These are phyloP conservation scores for baker's yeast (Saccharomyces cerevisiae) DNA, from an alignment of 805 yeast genomes.

Conservation along the genomic window DNA sequence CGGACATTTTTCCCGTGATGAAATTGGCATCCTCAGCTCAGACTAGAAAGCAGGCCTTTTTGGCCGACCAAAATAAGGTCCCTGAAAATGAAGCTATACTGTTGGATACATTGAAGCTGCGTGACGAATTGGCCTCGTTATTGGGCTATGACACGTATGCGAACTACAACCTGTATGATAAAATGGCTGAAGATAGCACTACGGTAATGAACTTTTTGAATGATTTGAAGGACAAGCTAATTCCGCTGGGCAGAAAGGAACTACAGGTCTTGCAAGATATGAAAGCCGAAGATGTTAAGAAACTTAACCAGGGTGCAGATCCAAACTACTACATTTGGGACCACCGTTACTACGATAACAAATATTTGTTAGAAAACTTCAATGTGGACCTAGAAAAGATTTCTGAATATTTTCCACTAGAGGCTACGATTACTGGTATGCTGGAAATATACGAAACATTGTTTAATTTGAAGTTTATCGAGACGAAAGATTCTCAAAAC, in stretches of 20 bases:
- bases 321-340: constrained; percentile 62
- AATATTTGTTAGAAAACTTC: constrained; percentile 57
- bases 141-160: constrained; percentile 66
- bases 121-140: constrained; percentile 52
- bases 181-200: constrained; percentile 68
- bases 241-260: constrained; percentile 54
- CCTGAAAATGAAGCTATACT: constrained; percentile 57
- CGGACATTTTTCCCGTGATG: constrained; percentile 70
- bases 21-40: constrained; percentile 57
- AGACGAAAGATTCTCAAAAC: constrained; percentile 34
- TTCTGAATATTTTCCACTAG: constrained; percentile 71
- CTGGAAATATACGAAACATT: constrained; percentile 59
- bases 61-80: constrained; percentile 61
- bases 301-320: constrained; percentile 37
- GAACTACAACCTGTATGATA: constrained; percentile 61
- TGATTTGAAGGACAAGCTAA: constrained; percentile 52
- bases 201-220: constrained; percentile 53
- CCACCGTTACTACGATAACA: constrained; percentile 54
- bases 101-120: constrained; percentile 48
- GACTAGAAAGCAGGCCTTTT: constrained; percentile 58
- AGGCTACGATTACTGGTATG: constrained; percentile 61
- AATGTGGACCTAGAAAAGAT: constrained; percentile 65
- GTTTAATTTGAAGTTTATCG: constrained; percentile 60
- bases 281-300: constrained; percentile 45
- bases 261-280: constrained; percentile 39